Evolutionary conservation across 1,284 basidiomycete genomes (phyloP), one percentile per base, ranked within the genome.

Genomic region (Megacollybia platyphylla): DNA sequence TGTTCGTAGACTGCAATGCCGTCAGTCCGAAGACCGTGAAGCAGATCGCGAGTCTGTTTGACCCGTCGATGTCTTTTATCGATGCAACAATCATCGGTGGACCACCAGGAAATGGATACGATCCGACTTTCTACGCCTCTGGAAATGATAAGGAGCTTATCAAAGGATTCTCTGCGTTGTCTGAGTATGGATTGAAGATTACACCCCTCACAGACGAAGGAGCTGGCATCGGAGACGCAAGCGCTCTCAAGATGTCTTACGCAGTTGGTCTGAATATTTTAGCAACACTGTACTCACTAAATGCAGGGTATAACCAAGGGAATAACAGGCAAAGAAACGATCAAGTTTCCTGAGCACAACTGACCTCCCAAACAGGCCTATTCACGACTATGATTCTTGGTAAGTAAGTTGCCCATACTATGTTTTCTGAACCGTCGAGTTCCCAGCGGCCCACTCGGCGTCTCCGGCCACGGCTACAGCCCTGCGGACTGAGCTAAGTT

Each of bases 221-320:
- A 17, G 63, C 59, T 1, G 67, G 66, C 1, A 57, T 76, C 13
- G 73, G 78, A 4, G 73, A 71, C 48, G 76, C 76, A 3, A 79
- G 73, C 49, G 73, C 73, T 4, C 52, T 78, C 47, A 78, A 78
- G 56, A 76, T 78, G 75, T 71, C 73, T 11, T 75, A 79, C 53
- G 72, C 72, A 43, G 75, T 78, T 45, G 56, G 68, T 57, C 18
- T 36, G n/a, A 36, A 11, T 17, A 4, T 26, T 39, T n/a, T 8
- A 39, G 7, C 30, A 10, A 35, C 34, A 48, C 40, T 38, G 42
- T 40, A 28, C 29, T 31, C 8, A 34, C 3, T 3, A 39, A 47
- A 24, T 41, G 15, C 50, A 76, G 71, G 74, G 71, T 4, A 72
- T 79, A 32, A 58, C 60, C 35, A 79, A 76, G 51, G 73, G 75